Conservation (phyloP, 768 basidiomycete species). For the Tylopilus rubrobrunneus region DNA sequence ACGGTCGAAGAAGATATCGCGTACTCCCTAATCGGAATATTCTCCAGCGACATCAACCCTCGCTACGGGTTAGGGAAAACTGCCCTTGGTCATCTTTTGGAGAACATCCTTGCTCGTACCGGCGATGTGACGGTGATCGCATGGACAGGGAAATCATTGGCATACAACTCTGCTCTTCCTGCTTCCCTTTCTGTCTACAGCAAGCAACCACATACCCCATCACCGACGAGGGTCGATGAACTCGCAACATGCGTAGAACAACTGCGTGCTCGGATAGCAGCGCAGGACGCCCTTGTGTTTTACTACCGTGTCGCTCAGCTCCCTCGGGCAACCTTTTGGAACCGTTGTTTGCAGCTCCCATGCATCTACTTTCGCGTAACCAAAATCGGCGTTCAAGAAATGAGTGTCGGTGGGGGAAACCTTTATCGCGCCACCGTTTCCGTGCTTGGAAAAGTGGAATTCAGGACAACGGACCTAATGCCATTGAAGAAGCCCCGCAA, state of each 20-base stretch:
- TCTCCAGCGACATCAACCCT: conserved; percentile 4
- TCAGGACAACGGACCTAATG: neutral
- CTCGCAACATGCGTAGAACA: neutral
- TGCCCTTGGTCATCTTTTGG: conserved; percentile 7
- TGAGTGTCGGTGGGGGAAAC: neutral
- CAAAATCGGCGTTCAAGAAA: neutral
- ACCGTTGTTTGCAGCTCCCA: neutral
- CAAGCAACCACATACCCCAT: neutral
- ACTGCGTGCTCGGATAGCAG: neutral
- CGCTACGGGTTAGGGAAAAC: conserved; percentile 3
- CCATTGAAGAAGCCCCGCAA: neutral
- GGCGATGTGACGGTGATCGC: conserved; percentile 8
- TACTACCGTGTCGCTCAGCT: neutral
- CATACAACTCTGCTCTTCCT: conserved; percentile 8
- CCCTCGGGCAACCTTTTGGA: neutral
- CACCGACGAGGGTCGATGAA: neutral
- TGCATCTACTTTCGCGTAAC: neutral
- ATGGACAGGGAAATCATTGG: conserved; percentile 5
- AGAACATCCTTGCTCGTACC: conserved; percentile 3
- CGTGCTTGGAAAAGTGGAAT: neutral
- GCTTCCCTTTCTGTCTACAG: conserved; percentile 3
- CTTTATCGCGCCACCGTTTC: neutral
- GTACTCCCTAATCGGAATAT: neutral
- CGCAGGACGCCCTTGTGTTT: neutral
- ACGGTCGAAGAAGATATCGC: conserved; percentile 4